phyloP scores from a whole-genome alignment of 768 basidiomycete genomes.

The Polyporus arcularius region DNA sequence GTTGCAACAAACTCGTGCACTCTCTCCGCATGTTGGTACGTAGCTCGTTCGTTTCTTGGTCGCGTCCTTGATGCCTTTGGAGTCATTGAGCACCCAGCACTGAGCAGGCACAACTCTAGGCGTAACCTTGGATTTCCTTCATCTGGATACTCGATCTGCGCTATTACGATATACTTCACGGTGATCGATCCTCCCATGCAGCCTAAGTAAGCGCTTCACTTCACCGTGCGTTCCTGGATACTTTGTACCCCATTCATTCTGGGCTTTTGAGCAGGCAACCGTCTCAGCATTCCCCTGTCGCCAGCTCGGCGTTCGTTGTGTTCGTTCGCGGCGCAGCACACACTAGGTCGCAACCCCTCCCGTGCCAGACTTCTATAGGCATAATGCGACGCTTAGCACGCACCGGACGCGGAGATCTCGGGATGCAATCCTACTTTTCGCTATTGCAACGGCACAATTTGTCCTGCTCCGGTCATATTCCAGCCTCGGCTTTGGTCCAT shows the following conservation, averaged over 20 bases:
- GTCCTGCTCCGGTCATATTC: conserved; percentile 10
- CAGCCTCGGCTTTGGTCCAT: not conserved
- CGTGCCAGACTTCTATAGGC: not conserved
- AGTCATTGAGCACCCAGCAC: no score
- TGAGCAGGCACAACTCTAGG: no score
- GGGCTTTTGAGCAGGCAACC: not conserved
- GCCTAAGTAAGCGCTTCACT: not conserved
- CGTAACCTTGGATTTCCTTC: no score
- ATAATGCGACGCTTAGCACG: conserved; percentile 1
- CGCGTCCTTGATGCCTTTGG: no score
- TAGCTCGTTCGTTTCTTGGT: no score
- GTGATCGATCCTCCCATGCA: no score
- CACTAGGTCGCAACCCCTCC: conserved; percentile 2
- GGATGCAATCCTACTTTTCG: conserved; percentile 6
- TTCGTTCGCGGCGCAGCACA: not conserved
- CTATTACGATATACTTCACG: no score
- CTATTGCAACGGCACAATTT: conserved; percentile 10
- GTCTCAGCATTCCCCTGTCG: not conserved
- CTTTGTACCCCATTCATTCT: not conserved
- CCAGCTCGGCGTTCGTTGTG: not conserved
- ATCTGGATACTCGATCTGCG: no score
- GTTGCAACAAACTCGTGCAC: no score
- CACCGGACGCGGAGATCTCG: conserved; percentile 11
- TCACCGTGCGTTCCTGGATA: not conserved
- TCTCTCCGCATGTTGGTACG: no score